phyloP scores from a whole-genome alignment of 1,284 basidiomycete genomes.

The Naganishia liquefaciens region DNA sequence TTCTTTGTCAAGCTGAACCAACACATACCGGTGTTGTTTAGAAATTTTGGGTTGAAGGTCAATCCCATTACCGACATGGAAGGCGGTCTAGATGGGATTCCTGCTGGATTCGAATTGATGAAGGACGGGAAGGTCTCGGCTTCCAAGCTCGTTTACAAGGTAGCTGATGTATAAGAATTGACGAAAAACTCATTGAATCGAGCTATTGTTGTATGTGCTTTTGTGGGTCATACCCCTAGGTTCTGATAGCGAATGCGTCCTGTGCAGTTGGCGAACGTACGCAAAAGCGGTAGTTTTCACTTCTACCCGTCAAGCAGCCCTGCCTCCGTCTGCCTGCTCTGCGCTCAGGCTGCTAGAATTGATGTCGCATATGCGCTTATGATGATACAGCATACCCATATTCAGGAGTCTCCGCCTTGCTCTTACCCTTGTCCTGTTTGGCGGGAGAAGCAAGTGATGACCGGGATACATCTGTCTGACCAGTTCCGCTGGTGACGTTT shows the following conservation, averaged over 20 bases:
- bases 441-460: constrained; percentile 3
- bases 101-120: constrained; percentile 38
- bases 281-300: not conserved
- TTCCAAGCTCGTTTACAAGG: constrained; percentile 41
- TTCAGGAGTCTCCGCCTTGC: not conserved
- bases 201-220: not conserved
- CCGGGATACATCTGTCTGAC: not conserved
- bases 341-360: not conserved
- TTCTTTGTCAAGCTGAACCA: constrained; percentile 38
- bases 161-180: constrained; percentile 16
- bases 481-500: not conserved
- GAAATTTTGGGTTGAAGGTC: constrained; percentile 39
- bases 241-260: not conserved
- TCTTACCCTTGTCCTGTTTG: constrained; percentile 18
- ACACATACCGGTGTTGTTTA: constrained; percentile 38
- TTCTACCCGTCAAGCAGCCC: not conserved
- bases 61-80: constrained; percentile 38
- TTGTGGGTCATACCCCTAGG: not conserved
- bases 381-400: constrained; percentile 13
- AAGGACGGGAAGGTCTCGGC: constrained; percentile 38
- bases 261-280: not conserved
- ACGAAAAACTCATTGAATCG: too few relatives aligned
- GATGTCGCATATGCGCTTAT: not conserved
- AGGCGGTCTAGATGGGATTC: constrained; percentile 41
- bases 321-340: not conserved